Conservation (phyloP, 2,329 filamentous ascomycete genomes). For the Fusarium falciforme region DNA sequence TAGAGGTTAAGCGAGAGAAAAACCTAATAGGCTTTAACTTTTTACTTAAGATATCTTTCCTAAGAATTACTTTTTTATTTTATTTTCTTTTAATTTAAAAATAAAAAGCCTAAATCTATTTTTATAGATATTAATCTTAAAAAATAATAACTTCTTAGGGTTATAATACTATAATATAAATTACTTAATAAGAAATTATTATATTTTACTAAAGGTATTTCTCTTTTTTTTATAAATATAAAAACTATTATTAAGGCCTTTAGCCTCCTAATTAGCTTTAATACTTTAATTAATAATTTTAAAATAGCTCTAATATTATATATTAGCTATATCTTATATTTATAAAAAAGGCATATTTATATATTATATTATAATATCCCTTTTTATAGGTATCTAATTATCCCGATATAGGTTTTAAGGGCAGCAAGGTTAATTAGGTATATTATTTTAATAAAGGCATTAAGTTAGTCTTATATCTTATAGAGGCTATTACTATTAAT, state of each 20-base stretch:
- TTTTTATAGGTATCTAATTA: not conserved
- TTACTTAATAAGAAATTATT: not conserved
- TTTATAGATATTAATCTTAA: too few species aligned
- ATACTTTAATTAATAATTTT: not conserved
- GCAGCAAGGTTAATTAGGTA: rapidly evolving
- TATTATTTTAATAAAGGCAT: not conserved
- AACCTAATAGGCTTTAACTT: too few species aligned
- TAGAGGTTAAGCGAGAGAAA: too few species aligned
- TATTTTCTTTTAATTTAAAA: too few species aligned
- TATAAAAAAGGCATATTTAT: too few species aligned
- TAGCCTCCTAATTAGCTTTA: not conserved
- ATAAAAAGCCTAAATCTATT: too few species aligned
- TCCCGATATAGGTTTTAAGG: not conserved
- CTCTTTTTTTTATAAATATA: not conserved
- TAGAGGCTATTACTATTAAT: not conserved
- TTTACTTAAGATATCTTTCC: too few species aligned
- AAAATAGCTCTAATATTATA: too few species aligned
- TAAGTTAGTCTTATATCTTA: not conserved
- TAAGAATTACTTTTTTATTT: too few species aligned
- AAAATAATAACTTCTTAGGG: too few species aligned
- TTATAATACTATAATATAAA: not conserved
- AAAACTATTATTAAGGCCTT: not conserved
- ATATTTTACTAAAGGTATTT: not conserved
- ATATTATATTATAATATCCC: not conserved
- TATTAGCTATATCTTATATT: too few species aligned